phyloP scores from a whole-genome alignment of 768 basidiomycete species.

The Thelephora ganbajun region DNA sequence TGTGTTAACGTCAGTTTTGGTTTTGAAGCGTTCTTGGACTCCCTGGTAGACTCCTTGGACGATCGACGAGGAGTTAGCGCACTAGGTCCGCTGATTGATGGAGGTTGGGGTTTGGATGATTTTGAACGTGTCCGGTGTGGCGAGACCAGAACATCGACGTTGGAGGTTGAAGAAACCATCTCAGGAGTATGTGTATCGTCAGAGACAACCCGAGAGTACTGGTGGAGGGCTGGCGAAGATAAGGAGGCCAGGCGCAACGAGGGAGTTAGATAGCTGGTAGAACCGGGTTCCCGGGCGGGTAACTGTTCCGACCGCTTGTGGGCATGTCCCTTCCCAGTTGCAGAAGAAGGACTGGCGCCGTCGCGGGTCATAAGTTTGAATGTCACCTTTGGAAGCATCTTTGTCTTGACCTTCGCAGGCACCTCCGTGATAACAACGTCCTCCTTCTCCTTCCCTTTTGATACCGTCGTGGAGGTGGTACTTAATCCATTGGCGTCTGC shows the following conservation, averaged over 20 bases:
- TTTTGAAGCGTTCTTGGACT: slow-evolving; percentile 11
- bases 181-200: slow-evolving; percentile 35
- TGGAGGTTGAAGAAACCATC: slow-evolving; percentile 32
- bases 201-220: slow-evolving; percentile 40
- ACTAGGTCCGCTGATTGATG: slow-evolving; percentile 20
- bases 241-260: slow-evolving; percentile 57
- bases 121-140: slow-evolving; percentile 32
- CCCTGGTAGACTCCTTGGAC: slow-evolving; percentile 6
- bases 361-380: slow-evolving; percentile 25
- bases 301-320: slow-evolving; percentile 24
- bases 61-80: slow-evolving; percentile 16
- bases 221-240: slow-evolving; percentile 62
- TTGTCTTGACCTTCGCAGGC: slow-evolving; percentile 25
- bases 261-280: slow-evolving; percentile 47
- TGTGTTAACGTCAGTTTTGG: slow-evolving; percentile 9
- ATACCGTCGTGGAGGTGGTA: slow-evolving; percentile 23
- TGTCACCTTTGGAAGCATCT: slow-evolving; percentile 38
- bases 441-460: slow-evolving; percentile 27
- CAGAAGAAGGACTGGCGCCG: slow-evolving; percentile 24
- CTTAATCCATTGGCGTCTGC: slow-evolving; percentile 25
- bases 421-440: slow-evolving; percentile 22
- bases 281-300: slow-evolving; percentile 32
- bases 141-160: slow-evolving; percentile 29
- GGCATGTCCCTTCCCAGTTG: slow-evolving; percentile 13
- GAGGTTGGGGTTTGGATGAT: slow-evolving; percentile 21